phyloP scores from a whole-genome alignment of 108 stramenopile species.

The Ochromonas danica region DNA sequence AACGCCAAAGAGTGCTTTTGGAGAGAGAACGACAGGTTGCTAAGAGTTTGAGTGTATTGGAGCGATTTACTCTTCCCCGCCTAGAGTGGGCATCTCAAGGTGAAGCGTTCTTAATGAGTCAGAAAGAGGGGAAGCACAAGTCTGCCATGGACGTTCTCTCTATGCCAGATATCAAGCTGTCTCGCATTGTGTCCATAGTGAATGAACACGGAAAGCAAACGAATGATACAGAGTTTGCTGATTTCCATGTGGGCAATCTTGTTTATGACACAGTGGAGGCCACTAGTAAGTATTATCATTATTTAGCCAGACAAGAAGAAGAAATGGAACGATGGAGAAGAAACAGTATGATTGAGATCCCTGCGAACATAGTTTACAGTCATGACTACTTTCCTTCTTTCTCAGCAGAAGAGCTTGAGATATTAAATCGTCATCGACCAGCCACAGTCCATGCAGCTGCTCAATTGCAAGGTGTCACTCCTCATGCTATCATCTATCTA shows the following conservation, averaged over 20 bases:
- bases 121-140: conserved; percentile 62
- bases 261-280: conserved; percentile 79
- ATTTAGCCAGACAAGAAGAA: conserved; percentile 75
- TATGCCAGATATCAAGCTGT: conserved; percentile 77
- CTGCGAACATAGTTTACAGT: conserved; percentile 74
- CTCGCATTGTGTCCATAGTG: conserved; percentile 75
- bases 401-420: conserved; percentile 81
- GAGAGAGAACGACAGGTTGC: conserved; percentile 69
- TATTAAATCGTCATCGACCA: conserved; percentile 28
- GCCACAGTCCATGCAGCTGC: conserved; percentile 59
- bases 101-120: not conserved
- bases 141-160: conserved; percentile 77
- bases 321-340: conserved; percentile 90
- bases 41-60: conserved; percentile 62
- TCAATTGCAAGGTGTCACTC: conserved; percentile 57
- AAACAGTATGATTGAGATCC: conserved; percentile 79
- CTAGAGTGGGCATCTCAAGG: not conserved
- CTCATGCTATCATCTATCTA: conserved; percentile 84
- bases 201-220: not conserved
- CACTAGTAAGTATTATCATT: conserved; percentile 77
- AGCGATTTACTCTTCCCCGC: conserved; percentile 68
- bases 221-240: not conserved
- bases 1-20: conserved; percentile 71
- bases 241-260: not conserved
- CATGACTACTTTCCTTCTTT: conserved; percentile 74